A percentile compares a stretch with the other conserved stretches of the same genome.
Evolutionary conservation across 1,284 basidiomycete genomes (phyloP).

Genomic region (Ceratobasidium papillatum): DNA sequence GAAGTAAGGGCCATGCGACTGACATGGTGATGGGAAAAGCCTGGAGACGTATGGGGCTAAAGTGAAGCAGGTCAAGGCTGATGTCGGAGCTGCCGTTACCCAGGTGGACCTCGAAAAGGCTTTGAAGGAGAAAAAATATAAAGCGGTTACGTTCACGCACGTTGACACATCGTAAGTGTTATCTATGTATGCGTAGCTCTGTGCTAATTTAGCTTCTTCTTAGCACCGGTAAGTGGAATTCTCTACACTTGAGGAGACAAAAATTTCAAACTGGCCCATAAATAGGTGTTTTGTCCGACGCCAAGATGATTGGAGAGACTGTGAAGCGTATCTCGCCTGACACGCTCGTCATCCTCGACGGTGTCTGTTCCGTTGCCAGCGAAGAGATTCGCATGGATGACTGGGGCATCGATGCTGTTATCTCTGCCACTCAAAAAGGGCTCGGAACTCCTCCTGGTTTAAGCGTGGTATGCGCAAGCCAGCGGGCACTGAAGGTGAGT

Average conservation of each 20-base stretch:
- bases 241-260: neutral
- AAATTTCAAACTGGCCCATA: neutral
- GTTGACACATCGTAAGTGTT: slow-evolving; percentile 71
- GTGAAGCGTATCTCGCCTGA: slow-evolving; percentile 85
- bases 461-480: slow-evolving; percentile 84
- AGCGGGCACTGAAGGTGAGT: slow-evolving; percentile 75
- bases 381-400: slow-evolving; percentile 96
- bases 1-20: slow-evolving; percentile 41
- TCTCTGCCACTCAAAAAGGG: slow-evolving; percentile 95
- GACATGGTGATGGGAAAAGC: slow-evolving; percentile 56
- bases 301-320: slow-evolving; percentile 78
- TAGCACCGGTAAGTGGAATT: slow-evolving; percentile 69
- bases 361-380: slow-evolving; percentile 94
- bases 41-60: slow-evolving; percentile 89
- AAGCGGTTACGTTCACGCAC: slow-evolving; percentile 92
- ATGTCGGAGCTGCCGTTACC: slow-evolving; percentile 80
- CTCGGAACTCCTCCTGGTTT: slow-evolving; percentile 95
- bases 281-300: slow-evolving; percentile 85
- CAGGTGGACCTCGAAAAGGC: slow-evolving; percentile 72
- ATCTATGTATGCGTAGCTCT: neutral
- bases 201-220: neutral
- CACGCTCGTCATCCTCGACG: slow-evolving; percentile 89
- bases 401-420: slow-evolving; percentile 91
- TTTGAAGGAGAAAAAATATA: slow-evolving; percentile 85
- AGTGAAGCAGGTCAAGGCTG: slow-evolving; percentile 86